Evolutionary conservation across 768 basidiomycete species (phyloP).

Genomic region (Russula virescens): DNA sequence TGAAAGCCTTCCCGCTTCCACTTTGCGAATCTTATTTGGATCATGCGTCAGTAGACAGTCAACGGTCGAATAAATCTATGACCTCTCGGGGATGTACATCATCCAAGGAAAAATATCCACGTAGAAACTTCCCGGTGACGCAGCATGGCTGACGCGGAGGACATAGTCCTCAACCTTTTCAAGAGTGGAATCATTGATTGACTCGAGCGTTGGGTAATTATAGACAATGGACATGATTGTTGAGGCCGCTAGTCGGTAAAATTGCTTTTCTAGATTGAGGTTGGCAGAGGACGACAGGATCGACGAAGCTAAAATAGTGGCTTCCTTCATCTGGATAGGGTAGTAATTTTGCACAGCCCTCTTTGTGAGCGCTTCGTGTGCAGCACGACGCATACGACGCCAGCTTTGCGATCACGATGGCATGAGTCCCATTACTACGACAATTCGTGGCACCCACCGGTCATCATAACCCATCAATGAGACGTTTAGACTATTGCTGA

Average conservation of each 20-base stretch:
- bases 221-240: constrained; percentile 28
- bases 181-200: background rate
- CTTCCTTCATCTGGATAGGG: constrained; percentile 29
- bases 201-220: constrained; percentile 14
- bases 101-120: no score
- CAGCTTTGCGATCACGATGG: constrained; percentile 24
- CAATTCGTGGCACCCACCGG: background rate
- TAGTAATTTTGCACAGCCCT: constrained; percentile 24
- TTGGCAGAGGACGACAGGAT: constrained; percentile 27
- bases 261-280: constrained; percentile 28
- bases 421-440: background rate
- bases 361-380: constrained; percentile 31
- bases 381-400: no score
- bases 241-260: constrained; percentile 28
- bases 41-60: background rate
- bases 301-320: constrained; percentile 28
- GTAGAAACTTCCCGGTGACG: background rate
- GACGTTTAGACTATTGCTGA: constrained; percentile 1
- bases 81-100: constrained; percentile 13
- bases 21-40: no score
- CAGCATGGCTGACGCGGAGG: background rate
- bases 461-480: background rate
- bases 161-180: background rate
- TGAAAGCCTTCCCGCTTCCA: constrained; percentile 12
- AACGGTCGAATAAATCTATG: background rate